These are phyloP conservation scores for Antarctomyces pellizariae DNA, from an alignment of 495 filamentous ascomycete genomes.

Conservation along the genomic window DNA sequence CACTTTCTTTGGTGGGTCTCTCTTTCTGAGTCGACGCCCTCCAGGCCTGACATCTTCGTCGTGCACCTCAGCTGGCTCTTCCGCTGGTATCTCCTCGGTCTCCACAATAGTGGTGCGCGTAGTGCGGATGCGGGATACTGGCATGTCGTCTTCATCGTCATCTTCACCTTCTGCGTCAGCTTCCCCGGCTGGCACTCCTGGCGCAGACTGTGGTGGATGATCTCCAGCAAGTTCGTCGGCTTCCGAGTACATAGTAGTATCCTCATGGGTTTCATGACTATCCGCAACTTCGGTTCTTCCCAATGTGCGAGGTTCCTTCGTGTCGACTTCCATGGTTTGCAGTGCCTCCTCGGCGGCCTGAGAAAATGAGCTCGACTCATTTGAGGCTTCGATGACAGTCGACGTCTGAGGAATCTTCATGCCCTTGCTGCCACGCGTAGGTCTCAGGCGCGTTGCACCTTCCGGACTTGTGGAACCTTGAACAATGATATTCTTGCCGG, in stretches of 20 bases:
- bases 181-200: constrained; percentile 13
- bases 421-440: constrained; percentile 37
- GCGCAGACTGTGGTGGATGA: constrained; percentile 10
- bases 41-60: constrained; percentile 12
- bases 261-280: not conserved
- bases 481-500: constrained; percentile 45
- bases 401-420: constrained; percentile 31
- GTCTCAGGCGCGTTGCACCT: constrained; percentile 19
- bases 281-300: constrained; percentile 6
- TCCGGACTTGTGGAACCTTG: constrained; percentile 48
- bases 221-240: constrained; percentile 19
- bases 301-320: no score
- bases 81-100: no score
- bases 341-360: constrained; percentile 7
- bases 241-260: constrained; percentile 7
- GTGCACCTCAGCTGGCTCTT: constrained; percentile 17
- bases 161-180: constrained; percentile 23
- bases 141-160: constrained; percentile 18
- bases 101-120: no score
- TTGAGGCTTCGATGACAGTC: constrained; percentile 34
- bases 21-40: constrained; percentile 20
- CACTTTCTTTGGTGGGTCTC: constrained; percentile 24
- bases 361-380: constrained; percentile 20
- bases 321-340: constrained; percentile 12
- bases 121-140: constrained; percentile 29